phyloP scores from a whole-genome alignment of 1,284 basidiomycete genomes.

The Exobasidium rhododendri region DNA sequence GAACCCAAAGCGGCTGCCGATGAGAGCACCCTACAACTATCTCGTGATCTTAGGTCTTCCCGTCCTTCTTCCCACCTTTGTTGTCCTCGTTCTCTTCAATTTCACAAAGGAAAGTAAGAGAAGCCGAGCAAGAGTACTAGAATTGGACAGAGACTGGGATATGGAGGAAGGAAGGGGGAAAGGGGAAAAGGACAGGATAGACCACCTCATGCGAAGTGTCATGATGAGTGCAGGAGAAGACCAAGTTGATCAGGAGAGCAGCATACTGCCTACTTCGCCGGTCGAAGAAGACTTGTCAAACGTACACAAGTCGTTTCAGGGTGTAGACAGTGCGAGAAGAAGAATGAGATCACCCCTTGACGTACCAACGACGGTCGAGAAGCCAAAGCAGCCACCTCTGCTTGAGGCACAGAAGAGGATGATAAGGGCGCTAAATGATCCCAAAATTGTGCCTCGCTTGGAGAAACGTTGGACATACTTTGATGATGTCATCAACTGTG shows the following conservation, averaged over 20 bases:
- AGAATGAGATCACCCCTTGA: constrained; percentile 19
- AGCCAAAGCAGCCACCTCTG: constrained; percentile 18
- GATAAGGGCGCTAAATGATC: constrained; percentile 24
- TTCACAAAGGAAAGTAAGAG: constrained; percentile 21
- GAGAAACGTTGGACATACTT: constrained; percentile 33
- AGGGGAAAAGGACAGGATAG: constrained; percentile 3
- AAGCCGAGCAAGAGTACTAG: constrained; percentile 21
- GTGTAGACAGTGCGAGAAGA: constrained; percentile 11
- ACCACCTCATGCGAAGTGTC: background rate
- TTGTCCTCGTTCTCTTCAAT: constrained; percentile 25
- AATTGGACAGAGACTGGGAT: constrained; percentile 25
- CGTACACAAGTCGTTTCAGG: background rate
- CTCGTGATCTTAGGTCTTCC: constrained; percentile 27
- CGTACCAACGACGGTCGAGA: background rate
- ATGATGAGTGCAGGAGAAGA: constrained; percentile 5
- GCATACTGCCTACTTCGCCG: background rate
- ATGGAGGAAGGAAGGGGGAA: background rate
- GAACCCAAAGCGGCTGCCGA: constrained; percentile 32
- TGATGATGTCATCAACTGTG: constrained; percentile 28
- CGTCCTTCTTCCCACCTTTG: constrained; percentile 29
- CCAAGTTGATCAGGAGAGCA: constrained; percentile 2
- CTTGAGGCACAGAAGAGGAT: constrained; percentile 22
- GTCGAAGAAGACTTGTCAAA: background rate
- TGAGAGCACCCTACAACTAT: constrained; percentile 40
- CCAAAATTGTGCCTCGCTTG: constrained; percentile 20